phyloP scores from a whole-genome alignment of 768 basidiomycete species.

The Phylloporus sp. region DNA sequence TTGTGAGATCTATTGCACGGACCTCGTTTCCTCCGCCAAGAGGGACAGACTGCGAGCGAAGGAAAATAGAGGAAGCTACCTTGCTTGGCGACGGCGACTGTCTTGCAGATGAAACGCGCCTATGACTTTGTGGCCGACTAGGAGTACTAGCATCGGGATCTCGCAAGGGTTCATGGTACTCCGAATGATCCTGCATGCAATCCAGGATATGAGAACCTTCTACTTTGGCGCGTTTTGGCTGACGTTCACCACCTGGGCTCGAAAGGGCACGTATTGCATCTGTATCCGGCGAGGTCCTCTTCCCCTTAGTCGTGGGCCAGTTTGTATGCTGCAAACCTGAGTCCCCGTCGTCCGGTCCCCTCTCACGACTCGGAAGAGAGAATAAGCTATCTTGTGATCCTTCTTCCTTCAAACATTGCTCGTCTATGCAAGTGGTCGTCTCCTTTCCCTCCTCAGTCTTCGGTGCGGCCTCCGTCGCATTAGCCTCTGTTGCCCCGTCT shows the following conservation, averaged over 20 bases:
- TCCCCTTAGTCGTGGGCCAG: slow-evolving; percentile 19
- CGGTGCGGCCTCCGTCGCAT: background rate
- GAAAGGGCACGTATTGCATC: slow-evolving; percentile 8
- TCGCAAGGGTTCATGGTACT: slow-evolving; percentile 20
- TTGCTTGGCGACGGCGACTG: slow-evolving; percentile 17
- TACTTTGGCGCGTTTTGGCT: slow-evolving; percentile 26
- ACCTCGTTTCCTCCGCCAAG: slow-evolving; percentile 11
- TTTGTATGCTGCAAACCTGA: background rate
- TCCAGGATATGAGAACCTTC: slow-evolving; percentile 15
- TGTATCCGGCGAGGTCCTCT: slow-evolving; percentile 29
- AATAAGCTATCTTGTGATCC: slow-evolving; percentile 41
- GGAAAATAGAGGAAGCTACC: slow-evolving; percentile 8
- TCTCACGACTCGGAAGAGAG: slow-evolving; percentile 2
- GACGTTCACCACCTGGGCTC: slow-evolving; percentile 14
- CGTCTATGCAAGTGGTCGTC: background rate
- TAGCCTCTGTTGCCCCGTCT: background rate
- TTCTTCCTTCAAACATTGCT: slow-evolving; percentile 9
- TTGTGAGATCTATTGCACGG: slow-evolving; percentile 19
- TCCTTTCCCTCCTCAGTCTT: background rate
- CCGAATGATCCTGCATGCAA: slow-evolving; percentile 10
- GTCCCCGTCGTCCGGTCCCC: background rate
- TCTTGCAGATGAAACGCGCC: slow-evolving; percentile 24
- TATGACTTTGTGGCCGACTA: background rate
- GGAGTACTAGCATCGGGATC: slow-evolving; percentile 12
- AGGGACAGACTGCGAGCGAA: slow-evolving; percentile 31